phyloP scores from a whole-genome alignment of 2,329 filamentous ascomycete genomes.

The Diaporthe aspalathi region DNA sequence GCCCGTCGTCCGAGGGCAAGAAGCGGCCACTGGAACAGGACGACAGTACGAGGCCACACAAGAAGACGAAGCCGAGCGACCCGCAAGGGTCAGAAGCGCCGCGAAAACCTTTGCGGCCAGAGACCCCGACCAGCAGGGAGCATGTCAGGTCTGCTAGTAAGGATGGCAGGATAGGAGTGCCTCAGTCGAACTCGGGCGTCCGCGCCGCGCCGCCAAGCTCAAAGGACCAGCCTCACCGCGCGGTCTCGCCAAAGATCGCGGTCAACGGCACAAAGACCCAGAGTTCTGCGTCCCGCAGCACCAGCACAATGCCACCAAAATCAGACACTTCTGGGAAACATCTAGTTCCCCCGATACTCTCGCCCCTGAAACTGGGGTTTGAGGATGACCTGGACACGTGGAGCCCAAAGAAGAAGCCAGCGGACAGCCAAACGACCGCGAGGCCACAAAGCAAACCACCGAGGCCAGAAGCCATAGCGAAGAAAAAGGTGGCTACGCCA shows the following conservation, averaged over 20 bases:
- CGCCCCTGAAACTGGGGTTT: conserved; percentile 60
- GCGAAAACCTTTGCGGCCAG: conserved; percentile 34
- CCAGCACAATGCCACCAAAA: conserved; percentile 53
- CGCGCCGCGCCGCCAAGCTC: conserved; percentile 32
- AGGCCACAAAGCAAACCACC: conserved; percentile 42
- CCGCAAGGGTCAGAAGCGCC: conserved; percentile 9
- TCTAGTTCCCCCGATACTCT: conserved; percentile 63
- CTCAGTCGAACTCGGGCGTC: conserved; percentile 27
- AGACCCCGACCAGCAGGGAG: conserved; percentile 34
- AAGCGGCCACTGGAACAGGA: conserved; percentile 60
- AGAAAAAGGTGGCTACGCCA: conserved; percentile 51
- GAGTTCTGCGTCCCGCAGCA: conserved; percentile 50
- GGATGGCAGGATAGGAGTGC: conserved; percentile 31
- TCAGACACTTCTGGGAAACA: conserved; percentile 52
- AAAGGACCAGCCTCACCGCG: conserved; percentile 33
- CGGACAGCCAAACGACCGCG: conserved; percentile 49
- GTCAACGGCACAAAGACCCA: conserved; percentile 55
- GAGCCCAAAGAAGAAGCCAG: conserved; percentile 45
- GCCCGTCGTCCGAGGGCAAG: conserved; percentile 57
- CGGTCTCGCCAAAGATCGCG: conserved; percentile 29
- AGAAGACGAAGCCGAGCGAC: conserved; percentile 54
- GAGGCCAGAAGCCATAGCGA: conserved; percentile 46
- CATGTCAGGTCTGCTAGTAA: conserved; percentile 33
- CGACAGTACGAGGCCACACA: conserved; percentile 57
- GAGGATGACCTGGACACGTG: conserved; percentile 51